A percentile compares a stretch with the other conserved stretches of the same genome.
phyloP scores from a whole-genome alignment of 2,329 filamentous ascomycete genomes.

The Parafenestella ontariensis region DNA sequence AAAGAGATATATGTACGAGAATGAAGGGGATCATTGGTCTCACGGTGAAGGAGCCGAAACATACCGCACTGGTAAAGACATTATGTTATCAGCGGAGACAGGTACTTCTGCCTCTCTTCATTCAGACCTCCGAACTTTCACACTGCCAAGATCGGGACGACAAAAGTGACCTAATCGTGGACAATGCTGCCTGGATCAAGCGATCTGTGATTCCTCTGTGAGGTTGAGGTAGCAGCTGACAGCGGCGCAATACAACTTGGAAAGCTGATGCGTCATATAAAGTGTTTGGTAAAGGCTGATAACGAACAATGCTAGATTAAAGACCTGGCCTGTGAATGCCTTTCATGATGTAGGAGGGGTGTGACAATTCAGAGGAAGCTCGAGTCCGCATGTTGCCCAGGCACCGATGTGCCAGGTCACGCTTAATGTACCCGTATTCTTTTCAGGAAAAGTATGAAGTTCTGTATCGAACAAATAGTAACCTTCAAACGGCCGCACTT shows the following conservation, averaged over 20 bases:
- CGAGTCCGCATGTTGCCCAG: conserved; percentile 1
- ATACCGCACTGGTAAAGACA: conserved; percentile 39
- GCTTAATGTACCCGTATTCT: too few species aligned
- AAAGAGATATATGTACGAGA: neutral
- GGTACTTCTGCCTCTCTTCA: neutral
- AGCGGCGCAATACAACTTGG: neutral
- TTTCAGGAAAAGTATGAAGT: too few species aligned
- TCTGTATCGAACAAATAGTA: neutral
- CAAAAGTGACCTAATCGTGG: neutral
- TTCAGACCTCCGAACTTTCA: neutral
- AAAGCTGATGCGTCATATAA: neutral
- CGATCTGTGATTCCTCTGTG: neutral
- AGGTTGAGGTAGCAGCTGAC: conserved; percentile 2
- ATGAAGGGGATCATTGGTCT: neutral
- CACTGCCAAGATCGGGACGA: neutral
- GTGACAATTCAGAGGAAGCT: neutral
- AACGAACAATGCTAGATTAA: neutral
- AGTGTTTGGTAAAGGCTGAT: neutral
- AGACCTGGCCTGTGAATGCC: neutral
- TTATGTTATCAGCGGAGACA: conserved; percentile 6
- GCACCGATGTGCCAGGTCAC: too few species aligned
- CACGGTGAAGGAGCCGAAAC: conserved; percentile 12
- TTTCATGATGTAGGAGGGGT: neutral
- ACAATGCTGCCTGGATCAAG: neutral
- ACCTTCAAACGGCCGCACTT: neutral